These are phyloP conservation scores for Lipomyces kockii DNA, from an alignment of 805 yeast genomes.

Conservation along the genomic window DNA sequence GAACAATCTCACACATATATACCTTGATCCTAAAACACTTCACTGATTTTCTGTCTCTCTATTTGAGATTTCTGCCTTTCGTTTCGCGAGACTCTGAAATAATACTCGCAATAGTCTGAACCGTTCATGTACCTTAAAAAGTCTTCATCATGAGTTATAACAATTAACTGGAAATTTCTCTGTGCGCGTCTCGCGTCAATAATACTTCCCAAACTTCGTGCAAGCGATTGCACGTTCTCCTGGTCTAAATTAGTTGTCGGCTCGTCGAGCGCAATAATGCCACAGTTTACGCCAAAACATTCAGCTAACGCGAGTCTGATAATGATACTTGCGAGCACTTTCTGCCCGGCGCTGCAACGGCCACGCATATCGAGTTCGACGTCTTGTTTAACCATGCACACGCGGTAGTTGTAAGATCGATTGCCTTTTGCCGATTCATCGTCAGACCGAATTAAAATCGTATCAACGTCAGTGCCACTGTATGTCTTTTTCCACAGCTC, in stretches of 20 bases:
- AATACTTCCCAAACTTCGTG: slow-evolving; percentile 73
- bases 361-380: slow-evolving; percentile 98
- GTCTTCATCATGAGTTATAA: slow-evolving; percentile 95
- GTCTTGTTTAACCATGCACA: slow-evolving; percentile 91
- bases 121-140: slow-evolving; percentile 87
- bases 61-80: slow-evolving; percentile 81
- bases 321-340: slow-evolving; percentile 88
- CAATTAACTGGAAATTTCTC: slow-evolving; percentile 88
- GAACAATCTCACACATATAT: not conserved
- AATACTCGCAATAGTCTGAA: slow-evolving; percentile 80
- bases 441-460: slow-evolving; percentile 84
- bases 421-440: slow-evolving; percentile 55
- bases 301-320: slow-evolving; percentile 92
- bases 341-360: slow-evolving; percentile 97
- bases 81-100: slow-evolving; percentile 79
- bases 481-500: slow-evolving; percentile 95
- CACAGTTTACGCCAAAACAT: slow-evolving; percentile 93
- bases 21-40: slow-evolving; percentile 18
- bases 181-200: slow-evolving; percentile 77
- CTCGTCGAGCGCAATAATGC: slow-evolving; percentile 94
- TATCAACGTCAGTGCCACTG: slow-evolving; percentile 92
- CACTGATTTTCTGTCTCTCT: slow-evolving; percentile 48
- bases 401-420: slow-evolving; percentile 40
- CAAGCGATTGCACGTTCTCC: slow-evolving; percentile 86
- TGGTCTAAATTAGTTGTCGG: slow-evolving; percentile 95